Evolutionary conservation across 495 filamentous ascomycete species (phyloP), one percentile per base, ranked within the genome.

Genomic region (Xylaria sp.): DNA sequence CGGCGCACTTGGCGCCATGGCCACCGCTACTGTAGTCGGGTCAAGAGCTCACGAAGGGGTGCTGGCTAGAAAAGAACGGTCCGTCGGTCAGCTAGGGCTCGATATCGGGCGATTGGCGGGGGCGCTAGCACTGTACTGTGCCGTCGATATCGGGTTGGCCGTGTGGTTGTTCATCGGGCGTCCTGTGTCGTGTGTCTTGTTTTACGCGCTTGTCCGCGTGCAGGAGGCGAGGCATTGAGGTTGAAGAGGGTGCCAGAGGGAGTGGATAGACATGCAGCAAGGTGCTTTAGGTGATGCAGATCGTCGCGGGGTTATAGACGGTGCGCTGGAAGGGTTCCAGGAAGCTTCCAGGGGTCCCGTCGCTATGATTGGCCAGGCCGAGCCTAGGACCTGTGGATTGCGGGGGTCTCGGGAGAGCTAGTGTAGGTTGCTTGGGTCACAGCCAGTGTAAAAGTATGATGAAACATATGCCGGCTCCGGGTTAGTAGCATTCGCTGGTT

Each of bases 1-100:
- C 62, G 71, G 74, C 71, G 76, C 75, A 73, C 71, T 77, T 17
- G 77, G 77, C 72, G 77, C 72, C 77, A 79, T 79, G 72, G 72
- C 76, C 67, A 64, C 50, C 71, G 63, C 57, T 72, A 58, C 70
- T 50, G 65, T 50, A 41, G 53, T 61, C 37, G 53, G 43, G 61
- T 64, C 48, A 55, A 46, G 19, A 55, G 53, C 52, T 21, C 43
- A 67, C 41, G 55, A 53, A 46, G 55, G 52, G 44, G 57, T 40
- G 14, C 35, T 43, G 33, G 70, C n/a, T 61, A 40, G 44, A 52
- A 41, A 40, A 59, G 35, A 21, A 35, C 21, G 41, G 55, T 61
- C 37, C 15, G 68, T 70, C 50, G 40, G 68, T 35, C 41, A 31
- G 40, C 26, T 19, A 7, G 33, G 48, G 48, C n/a, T 33, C 50